These are phyloP conservation scores for Parafenestella ontariensis DNA, from an alignment of 2,329 filamentous ascomycete genomes.

Conservation along the genomic window DNA sequence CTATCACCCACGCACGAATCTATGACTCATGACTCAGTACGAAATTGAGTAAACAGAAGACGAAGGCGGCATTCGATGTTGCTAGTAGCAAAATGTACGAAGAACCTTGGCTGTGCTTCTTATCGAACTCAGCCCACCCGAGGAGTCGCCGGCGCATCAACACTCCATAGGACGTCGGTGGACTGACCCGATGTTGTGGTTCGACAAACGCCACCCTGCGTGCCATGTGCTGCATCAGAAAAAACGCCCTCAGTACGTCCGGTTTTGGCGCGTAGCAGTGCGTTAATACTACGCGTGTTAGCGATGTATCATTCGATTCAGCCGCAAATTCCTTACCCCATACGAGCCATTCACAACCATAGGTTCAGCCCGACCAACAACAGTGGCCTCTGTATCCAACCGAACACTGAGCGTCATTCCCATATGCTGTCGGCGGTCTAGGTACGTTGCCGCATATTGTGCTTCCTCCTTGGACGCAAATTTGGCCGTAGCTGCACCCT, in stretches of 20 bases:
- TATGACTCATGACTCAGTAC: no score
- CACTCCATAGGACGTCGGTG: neutral
- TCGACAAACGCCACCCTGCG: neutral
- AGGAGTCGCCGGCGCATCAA: no score
- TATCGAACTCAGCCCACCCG: no score
- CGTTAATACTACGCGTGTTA: conserved; percentile 24
- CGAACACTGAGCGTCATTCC: conserved; percentile 43
- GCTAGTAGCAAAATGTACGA: no score
- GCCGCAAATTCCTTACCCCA: conserved; percentile 17
- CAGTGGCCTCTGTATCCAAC: conserved; percentile 43
- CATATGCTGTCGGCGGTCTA: conserved; percentile 39
- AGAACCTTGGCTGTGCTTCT: no score
- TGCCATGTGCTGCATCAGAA: neutral
- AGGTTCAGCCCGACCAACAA: conserved; percentile 40
- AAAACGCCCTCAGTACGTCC: neutral
- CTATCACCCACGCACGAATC: no score
- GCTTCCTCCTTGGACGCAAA: conserved; percentile 42
- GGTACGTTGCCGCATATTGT: conserved; percentile 31
- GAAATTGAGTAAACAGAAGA: no score
- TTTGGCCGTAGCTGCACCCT: conserved; percentile 42
- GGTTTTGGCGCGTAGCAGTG: neutral
- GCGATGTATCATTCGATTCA: neutral
- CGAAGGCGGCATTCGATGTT: no score
- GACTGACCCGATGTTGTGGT: neutral
- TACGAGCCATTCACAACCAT: conserved; percentile 40